Conservation (phyloP, 352 stramenopile genomes). For the Poterioochromonas sp. region DNA sequence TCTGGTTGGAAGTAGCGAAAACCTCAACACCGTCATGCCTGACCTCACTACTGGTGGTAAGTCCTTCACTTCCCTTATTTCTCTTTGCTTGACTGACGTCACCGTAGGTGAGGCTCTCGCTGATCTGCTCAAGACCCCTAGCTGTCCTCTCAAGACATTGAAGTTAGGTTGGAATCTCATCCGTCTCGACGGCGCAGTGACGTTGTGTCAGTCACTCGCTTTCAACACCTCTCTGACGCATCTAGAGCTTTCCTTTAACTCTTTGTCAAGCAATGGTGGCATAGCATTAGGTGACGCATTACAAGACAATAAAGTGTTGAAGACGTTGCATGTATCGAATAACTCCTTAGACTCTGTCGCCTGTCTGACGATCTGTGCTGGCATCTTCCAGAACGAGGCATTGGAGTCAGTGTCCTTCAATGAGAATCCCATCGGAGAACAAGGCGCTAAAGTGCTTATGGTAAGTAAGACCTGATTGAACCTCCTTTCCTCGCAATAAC, state of each 20-base stretch:
- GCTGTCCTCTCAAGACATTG: not conserved
- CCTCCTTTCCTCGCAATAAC: no score
- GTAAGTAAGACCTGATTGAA: not conserved
- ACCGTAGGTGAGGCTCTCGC: slow-evolving; percentile 41
- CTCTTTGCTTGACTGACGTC: no score
- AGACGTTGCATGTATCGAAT: not conserved
- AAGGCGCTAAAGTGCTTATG: slow-evolving; percentile 6
- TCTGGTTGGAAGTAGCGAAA: slow-evolving; percentile 25
- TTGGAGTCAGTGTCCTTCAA: slow-evolving; percentile 35
- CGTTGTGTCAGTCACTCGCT: not conserved
- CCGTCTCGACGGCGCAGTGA: slow-evolving; percentile 14
- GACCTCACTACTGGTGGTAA: slow-evolving; percentile 38
- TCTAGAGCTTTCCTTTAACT: slow-evolving; percentile 43
- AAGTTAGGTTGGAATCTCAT: slow-evolving; percentile 33
- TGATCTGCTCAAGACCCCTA: slow-evolving; percentile 10
- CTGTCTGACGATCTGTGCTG: slow-evolving; percentile 15
- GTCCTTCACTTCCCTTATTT: no score
- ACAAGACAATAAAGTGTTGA: slow-evolving; percentile 35
- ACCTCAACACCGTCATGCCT: slow-evolving; percentile 33
- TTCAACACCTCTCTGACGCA: slow-evolving; percentile 31
- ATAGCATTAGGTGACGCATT: slow-evolving; percentile 35
- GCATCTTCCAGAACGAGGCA: not conserved
- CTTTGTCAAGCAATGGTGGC: slow-evolving; percentile 30
- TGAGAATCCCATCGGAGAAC: slow-evolving; percentile 37
- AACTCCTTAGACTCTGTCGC: slow-evolving; percentile 10